Evolutionary conservation across 345 rosid species (phyloP).

Genomic region (Lepidium aucheri): DNA sequence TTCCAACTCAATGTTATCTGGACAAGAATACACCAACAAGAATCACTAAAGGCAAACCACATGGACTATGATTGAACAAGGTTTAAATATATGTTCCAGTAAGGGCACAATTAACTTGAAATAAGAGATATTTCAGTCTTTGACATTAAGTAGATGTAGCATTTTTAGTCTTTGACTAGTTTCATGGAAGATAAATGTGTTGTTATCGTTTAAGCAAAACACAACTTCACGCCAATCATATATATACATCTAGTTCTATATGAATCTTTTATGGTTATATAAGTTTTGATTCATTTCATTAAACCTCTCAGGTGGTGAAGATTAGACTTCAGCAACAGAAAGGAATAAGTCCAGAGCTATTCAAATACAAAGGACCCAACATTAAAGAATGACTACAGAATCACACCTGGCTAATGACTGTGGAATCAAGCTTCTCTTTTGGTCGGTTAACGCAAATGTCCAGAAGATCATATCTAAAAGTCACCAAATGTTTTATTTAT

Average conservation of each 20-base stretch:
- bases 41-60: too few relatives aligned
- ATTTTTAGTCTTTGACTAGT: too few relatives aligned
- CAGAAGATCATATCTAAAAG: slow-evolving; percentile 80
- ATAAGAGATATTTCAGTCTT: too few relatives aligned
- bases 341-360: slow-evolving; percentile 68
- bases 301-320: slow-evolving; percentile 65
- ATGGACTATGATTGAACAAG: too few relatives aligned
- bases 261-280: not conserved
- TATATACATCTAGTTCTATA: not conserved
- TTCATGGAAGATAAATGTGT: not conserved
- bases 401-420: slow-evolving; percentile 95
- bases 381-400: too few relatives aligned
- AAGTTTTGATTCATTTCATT: not conserved
- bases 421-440: slow-evolving; percentile 89
- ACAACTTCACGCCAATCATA: not conserved
- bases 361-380: slow-evolving; percentile 89
- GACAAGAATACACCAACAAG: too few relatives aligned
- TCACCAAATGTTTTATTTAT: slow-evolving; percentile 1
- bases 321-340: slow-evolving; percentile 92
- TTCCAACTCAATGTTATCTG: too few relatives aligned
- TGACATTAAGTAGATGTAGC: not conserved
- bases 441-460: slow-evolving; percentile 86
- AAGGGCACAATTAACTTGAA: too few relatives aligned
- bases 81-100: too few relatives aligned
- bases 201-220: not conserved